A percentile compares a stretch with the other conserved stretches of the same genome.
These are phyloP conservation scores for Passiflora organensis DNA, from an alignment of 345 rosid species.

Conservation along the genomic window DNA sequence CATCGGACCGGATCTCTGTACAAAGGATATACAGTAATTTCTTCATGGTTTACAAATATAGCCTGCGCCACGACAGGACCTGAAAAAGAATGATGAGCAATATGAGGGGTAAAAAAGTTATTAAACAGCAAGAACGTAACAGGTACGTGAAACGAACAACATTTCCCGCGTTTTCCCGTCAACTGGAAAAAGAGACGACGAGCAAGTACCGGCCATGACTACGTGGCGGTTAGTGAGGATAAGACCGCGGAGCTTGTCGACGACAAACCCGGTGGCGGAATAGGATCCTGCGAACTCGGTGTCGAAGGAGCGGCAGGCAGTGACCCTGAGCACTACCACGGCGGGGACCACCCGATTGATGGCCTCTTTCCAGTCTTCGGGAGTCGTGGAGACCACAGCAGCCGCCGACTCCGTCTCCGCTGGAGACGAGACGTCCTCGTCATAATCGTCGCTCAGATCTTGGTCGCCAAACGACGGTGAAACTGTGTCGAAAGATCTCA, in stretches of 20 bases:
- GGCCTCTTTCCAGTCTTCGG: conserved; percentile 84
- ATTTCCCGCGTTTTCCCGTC: neutral
- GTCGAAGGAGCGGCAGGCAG: conserved; percentile 87
- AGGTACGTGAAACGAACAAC: neutral
- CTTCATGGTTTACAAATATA: conserved; percentile 86
- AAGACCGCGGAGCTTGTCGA: conserved; percentile 84
- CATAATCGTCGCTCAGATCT: too few species aligned
- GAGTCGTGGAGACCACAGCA: conserved; percentile 36
- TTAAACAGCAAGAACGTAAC: neutral
- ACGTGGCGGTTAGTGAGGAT: conserved; percentile 97
- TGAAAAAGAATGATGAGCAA: too few species aligned
- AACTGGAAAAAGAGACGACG: neutral
- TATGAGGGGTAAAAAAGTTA: neutral
- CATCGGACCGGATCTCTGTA: conserved; percentile 85
- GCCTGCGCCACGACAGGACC: conserved; percentile 98
- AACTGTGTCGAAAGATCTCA: too few species aligned
- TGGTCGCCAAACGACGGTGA: too few species aligned
- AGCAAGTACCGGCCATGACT: conserved; percentile 64
- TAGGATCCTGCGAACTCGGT: conserved; percentile 74
- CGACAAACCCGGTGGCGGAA: conserved; percentile 85
- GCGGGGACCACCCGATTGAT: conserved; percentile 77
- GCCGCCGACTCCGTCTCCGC: conserved; percentile 17
- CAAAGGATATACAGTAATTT: conserved; percentile 70
- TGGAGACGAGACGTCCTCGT: too few species aligned
- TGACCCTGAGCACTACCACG: conserved; percentile 78